Percentiles rank a stretch among this genome's conserved stretches.
phyloP scores from a whole-genome alignment of 2,329 filamentous ascomycete species.

The Beauveria scarabaeidicola region DNA sequence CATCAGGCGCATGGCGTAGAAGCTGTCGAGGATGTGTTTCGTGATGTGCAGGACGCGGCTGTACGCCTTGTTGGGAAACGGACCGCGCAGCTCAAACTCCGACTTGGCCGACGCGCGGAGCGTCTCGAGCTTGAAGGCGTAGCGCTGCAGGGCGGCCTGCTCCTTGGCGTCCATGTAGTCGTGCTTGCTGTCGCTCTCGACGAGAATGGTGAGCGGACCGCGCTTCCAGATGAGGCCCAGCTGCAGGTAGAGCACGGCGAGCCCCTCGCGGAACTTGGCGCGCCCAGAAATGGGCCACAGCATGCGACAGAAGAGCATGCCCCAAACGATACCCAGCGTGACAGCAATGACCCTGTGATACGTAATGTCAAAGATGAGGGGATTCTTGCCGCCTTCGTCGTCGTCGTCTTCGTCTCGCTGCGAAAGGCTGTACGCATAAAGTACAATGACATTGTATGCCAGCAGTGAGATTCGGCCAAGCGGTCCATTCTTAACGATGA shows the following conservation, averaged over 20 bases:
- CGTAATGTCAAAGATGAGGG: slow-evolving; percentile 80
- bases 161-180: slow-evolving; percentile 84
- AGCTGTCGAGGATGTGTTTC: slow-evolving; percentile 78
- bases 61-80: slow-evolving; percentile 70
- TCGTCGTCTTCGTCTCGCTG: slow-evolving; percentile 72
- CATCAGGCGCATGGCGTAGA: slow-evolving; percentile 93
- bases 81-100: slow-evolving; percentile 82
- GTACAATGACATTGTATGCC: slow-evolving; percentile 88
- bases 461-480: slow-evolving; percentile 90
- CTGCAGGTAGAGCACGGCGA: slow-evolving; percentile 85
- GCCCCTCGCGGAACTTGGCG: slow-evolving; percentile 77
- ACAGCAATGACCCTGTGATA: slow-evolving; percentile 83
- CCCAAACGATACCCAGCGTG: slow-evolving; percentile 81
- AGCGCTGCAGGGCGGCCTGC: slow-evolving; percentile 78
- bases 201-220: slow-evolving; percentile 71
- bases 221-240: slow-evolving; percentile 96
- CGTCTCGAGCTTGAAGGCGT: slow-evolving; percentile 63
- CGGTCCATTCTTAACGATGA: slow-evolving; percentile 75
- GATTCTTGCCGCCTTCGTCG: slow-evolving; percentile 76
- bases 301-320: slow-evolving; percentile 76
- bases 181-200: slow-evolving; percentile 46
- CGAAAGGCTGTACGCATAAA: slow-evolving; percentile 88
- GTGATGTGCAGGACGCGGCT: slow-evolving; percentile 70
- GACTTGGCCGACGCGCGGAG: slow-evolving; percentile 65
- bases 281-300: slow-evolving; percentile 93